Evolutionary conservation across 805 yeast species (phyloP), one percentile per base, ranked within the genome.

Genomic region (Candida palmyrensis): DNA sequence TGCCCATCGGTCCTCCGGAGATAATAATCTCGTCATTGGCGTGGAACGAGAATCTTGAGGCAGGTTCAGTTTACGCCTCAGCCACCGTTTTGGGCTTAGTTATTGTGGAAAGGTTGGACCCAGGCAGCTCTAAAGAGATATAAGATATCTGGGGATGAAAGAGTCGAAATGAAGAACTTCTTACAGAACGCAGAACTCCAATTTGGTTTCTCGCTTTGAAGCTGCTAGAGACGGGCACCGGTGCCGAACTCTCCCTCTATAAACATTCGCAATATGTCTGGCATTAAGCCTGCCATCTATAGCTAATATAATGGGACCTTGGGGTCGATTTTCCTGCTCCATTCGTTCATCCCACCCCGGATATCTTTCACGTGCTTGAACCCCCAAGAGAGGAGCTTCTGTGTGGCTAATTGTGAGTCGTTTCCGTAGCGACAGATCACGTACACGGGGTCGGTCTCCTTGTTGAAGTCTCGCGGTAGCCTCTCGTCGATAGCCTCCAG

Each of bases 361-460:
- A 90, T 65, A 51, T 90, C 96, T 32, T 58, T 70, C 0, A 76
- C 85, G 13, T 71, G 55, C 0, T 48, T 37, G 12, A 75, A 57
- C 0, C 76, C 75, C 28, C 73, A 62, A 16, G 73, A 74, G 31
- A 70, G 63, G 29, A 89, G 55, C 27, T 66, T 57, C 36, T 67
- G 56, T 1, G 83, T 79, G 0, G 96, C 94, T 12, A 77, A 55
- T 47, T 84, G 88, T 0, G 97, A 89, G 52, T 92, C 97, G 53
- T 86, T 88, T 7, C 98, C 98, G 49, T 69, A 79, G 20, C 97
- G 68, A 56, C 98, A 92, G 13, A 90, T 65, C 0, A 87, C 82
- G 35, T 68, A 71, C 0, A 83, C 53, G 3, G 42, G 44, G 36
- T 48, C 56, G 3, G 41, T 30, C 13, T 43, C 46, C 19, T 47